Evolutionary conservation across 2,329 filamentous ascomycete genomes (phyloP).

Genomic region (Aspergillus neoniger): DNA sequence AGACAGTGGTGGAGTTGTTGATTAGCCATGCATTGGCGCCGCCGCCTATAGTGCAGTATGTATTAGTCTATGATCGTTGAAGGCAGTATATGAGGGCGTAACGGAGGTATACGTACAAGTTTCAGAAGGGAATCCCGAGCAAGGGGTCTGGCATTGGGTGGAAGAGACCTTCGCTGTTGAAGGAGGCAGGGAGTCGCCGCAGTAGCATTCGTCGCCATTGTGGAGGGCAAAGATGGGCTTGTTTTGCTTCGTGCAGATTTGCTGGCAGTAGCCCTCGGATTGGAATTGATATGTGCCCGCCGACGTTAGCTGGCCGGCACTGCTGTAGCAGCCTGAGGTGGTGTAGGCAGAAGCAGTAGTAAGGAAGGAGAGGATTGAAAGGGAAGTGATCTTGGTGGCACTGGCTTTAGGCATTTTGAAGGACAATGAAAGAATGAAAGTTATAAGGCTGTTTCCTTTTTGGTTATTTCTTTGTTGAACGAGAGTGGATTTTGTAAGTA

Average conservation of each 20-base stretch:
- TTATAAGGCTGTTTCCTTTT: too few relatives aligned
- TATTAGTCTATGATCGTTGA: background rate
- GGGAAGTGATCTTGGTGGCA: background rate
- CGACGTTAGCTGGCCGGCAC: slow-evolving; percentile 6
- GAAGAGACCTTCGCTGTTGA: slow-evolving; percentile 19
- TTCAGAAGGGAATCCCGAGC: slow-evolving; percentile 23
- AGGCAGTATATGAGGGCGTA: background rate
- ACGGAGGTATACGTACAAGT: slow-evolving; percentile 22
- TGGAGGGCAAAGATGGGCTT: slow-evolving; percentile 23
- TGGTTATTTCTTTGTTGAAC: background rate
- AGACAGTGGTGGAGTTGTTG: slow-evolving; percentile 6
- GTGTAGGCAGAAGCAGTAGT: slow-evolving; percentile 3
- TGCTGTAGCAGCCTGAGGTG: slow-evolving; percentile 13
- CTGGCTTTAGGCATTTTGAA: background rate
- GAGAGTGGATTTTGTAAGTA: background rate
- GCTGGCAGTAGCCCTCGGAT: slow-evolving; percentile 16
- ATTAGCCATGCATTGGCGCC: slow-evolving; percentile 21
- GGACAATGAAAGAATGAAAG: background rate
- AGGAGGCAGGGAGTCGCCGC: slow-evolving; percentile 23
- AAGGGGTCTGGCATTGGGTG: slow-evolving; percentile 23
- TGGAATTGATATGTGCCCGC: slow-evolving; percentile 5
- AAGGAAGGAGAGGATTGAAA: slow-evolving; percentile 12
- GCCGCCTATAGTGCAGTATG: slow-evolving; percentile 7
- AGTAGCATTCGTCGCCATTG: slow-evolving; percentile 24
- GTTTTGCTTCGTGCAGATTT: slow-evolving; percentile 15